phyloP scores from a whole-genome alignment of 768 basidiomycete species.

The Termitomyces sp. region DNA sequence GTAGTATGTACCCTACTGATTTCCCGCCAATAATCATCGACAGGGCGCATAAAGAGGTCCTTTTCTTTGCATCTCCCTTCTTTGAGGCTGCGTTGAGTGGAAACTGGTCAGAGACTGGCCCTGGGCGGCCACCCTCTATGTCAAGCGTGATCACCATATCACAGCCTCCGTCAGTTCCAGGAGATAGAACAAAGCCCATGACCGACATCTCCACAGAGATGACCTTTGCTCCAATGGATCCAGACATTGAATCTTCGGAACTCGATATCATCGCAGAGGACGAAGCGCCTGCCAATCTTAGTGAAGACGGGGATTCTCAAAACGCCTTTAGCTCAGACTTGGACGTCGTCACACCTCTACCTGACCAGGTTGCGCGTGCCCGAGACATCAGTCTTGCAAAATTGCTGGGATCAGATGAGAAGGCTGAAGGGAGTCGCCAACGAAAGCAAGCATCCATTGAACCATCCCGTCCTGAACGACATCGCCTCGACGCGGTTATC shows the following conservation, averaged over 20 bases:
- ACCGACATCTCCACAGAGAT: constrained; percentile 44
- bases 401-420: constrained; percentile 35
- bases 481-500: constrained; percentile 70
- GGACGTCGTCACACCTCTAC: constrained; percentile 1
- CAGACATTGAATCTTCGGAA: constrained; percentile 42
- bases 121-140: constrained; percentile 66
- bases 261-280: constrained; percentile 30
- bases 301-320: constrained; percentile 23
- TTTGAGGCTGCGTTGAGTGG: constrained; percentile 90
- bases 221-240: constrained; percentile 54
- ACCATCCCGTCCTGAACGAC: constrained; percentile 24
- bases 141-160: constrained; percentile 84
- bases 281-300: constrained; percentile 32
- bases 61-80: constrained; percentile 93
- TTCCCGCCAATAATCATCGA: constrained; percentile 3
- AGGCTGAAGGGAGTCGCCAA: constrained; percentile 4
- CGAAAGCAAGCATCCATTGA: constrained; percentile 12
- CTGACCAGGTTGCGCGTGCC: constrained; percentile 31
- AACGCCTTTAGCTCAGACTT: constrained; percentile 16
- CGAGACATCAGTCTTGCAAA: constrained; percentile 55
- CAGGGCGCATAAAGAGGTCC: constrained; percentile 89
- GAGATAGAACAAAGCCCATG: constrained; percentile 31
- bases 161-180: constrained; percentile 59
- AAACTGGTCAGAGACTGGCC: constrained; percentile 78
- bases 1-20: not conserved